A percentile compares a stretch with the other conserved stretches of the same genome.
These are phyloP conservation scores for Stachybotrys chlorohalonatus DNA, from an alignment of 2,329 filamentous ascomycete genomes.

Conservation along the genomic window DNA sequence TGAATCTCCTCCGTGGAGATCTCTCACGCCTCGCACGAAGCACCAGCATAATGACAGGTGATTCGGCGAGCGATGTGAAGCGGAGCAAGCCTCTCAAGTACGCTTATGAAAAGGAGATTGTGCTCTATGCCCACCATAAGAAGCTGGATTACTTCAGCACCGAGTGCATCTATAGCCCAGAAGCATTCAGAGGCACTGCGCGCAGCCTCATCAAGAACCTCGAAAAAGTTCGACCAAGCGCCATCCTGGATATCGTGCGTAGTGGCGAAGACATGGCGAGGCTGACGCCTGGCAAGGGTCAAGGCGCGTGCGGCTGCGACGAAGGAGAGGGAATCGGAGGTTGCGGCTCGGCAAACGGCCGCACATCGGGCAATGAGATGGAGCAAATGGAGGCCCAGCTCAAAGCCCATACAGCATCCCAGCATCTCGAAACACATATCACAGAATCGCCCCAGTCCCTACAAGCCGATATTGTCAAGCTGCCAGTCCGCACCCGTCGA, in stretches of 20 bases:
- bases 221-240: constrained; percentile 85
- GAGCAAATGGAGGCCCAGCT: constrained; percentile 61
- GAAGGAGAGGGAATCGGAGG: constrained; percentile 45
- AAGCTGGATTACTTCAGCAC: constrained; percentile 97
- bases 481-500: constrained; percentile 21
- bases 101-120: constrained; percentile 98
- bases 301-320: constrained; percentile 25
- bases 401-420: constrained; percentile 9
- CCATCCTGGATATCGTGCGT: constrained; percentile 87
- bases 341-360: constrained; percentile 59
- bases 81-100: constrained; percentile 96
- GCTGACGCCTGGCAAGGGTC: constrained; percentile 38
- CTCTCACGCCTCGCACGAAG: constrained; percentile 77
- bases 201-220: constrained; percentile 89
- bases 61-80: constrained; percentile 76
- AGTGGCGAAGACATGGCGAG: constrained; percentile 95
- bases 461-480: constrained; percentile 18
- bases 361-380: constrained; percentile 66
- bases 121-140: constrained; percentile 94
- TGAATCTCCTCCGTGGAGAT: constrained; percentile 92
- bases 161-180: constrained; percentile 96
- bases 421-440: constrained; percentile 22
- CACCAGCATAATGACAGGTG: constrained; percentile 80
- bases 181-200: constrained; percentile 90
- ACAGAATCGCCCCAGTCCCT: constrained; percentile 12